phyloP scores from a whole-genome alignment of 495 filamentous ascomycete genomes.

The Lasiosphaeria ovina region DNA sequence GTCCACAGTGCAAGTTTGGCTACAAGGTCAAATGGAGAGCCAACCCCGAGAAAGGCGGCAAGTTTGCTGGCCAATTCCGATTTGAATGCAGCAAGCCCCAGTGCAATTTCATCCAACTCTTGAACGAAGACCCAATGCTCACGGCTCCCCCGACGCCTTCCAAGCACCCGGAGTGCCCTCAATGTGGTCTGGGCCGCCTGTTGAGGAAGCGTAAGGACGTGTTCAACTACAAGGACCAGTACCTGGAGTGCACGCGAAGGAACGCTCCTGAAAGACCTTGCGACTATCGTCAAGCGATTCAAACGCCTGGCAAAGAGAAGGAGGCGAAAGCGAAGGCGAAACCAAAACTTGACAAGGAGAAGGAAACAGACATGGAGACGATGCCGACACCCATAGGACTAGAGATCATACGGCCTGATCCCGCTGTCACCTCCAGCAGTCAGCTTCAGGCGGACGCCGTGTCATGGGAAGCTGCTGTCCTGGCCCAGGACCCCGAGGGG shows the following conservation, averaged over 20 bases:
- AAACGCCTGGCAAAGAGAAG: not conserved
- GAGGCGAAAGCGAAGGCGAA: not conserved
- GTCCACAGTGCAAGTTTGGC: conserved; percentile 18
- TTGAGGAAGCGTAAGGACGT: conserved; percentile 5
- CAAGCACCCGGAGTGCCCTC: conserved; percentile 2
- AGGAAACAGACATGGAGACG: not conserved
- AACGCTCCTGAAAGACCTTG: conserved; percentile 12
- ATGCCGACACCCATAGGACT: no score
- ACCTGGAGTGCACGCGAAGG: conserved; percentile 10
- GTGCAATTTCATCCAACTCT: conserved; percentile 12
- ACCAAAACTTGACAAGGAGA: not conserved
- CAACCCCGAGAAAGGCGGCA: not conserved
- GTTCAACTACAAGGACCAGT: conserved; percentile 10
- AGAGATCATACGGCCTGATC: not conserved
- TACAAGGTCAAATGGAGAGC: conserved; percentile 6
- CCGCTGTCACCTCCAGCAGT: not conserved
- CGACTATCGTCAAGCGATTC: conserved; percentile 6
- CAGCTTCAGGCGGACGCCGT: not conserved
- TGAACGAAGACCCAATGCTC: conserved; percentile 9
- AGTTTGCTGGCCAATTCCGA: not conserved
- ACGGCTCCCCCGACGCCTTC: not conserved
- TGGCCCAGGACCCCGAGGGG: not conserved
- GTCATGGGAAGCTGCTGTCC: not conserved
- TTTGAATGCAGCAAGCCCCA: not conserved
- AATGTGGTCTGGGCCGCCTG: conserved; percentile 6